These are phyloP conservation scores for Sugiyamaella grinbergsii DNA, from an alignment of 1,139 yeast species.

Conservation along the genomic window DNA sequence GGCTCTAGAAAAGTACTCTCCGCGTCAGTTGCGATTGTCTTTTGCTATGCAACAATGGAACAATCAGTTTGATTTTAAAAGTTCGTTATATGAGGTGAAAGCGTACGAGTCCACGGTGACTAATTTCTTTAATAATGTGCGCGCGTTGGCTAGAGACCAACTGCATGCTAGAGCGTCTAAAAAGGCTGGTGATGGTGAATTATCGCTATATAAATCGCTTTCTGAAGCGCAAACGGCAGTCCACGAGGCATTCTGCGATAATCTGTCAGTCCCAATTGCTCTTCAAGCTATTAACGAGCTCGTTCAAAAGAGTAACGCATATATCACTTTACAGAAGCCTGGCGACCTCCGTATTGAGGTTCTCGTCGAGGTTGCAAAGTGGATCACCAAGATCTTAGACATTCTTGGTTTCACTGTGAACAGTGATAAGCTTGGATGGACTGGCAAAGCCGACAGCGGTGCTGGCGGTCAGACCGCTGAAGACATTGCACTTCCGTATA, in stretches of 20 bases:
- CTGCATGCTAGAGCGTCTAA: slow-evolving; percentile 67
- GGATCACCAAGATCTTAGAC: slow-evolving; percentile 68
- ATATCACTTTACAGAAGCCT: slow-evolving; percentile 55
- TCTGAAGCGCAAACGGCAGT: slow-evolving; percentile 59
- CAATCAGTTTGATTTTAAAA: slow-evolving; percentile 88
- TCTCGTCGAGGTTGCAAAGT: slow-evolving; percentile 61
- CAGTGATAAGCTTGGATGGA: slow-evolving; percentile 79
- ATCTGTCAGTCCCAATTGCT: slow-evolving; percentile 76
- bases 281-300: slow-evolving; percentile 66
- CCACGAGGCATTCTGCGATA: slow-evolving; percentile 83
- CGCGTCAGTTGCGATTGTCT: slow-evolving; percentile 85
- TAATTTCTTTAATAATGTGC: slow-evolving; percentile 80
- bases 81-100: slow-evolving; percentile 73
- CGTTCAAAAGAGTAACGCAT: slow-evolving; percentile 69
- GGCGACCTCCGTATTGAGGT: slow-evolving; percentile 63
- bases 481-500: slow-evolving; percentile 75
- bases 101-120: slow-evolving; percentile 71
- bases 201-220: slow-evolving; percentile 56
- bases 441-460: slow-evolving; percentile 39
- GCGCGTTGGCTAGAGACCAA: slow-evolving; percentile 66
- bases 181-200: slow-evolving; percentile 57
- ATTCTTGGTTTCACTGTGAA: slow-evolving; percentile 77
- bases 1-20: slow-evolving; percentile 67
- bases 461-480: slow-evolving; percentile 50
- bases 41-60: slow-evolving; percentile 94